Evolutionary conservation across 768 basidiomycete genomes (phyloP), one percentile per base, ranked within the genome.

Genomic region (Tulasnella calospora): DNA sequence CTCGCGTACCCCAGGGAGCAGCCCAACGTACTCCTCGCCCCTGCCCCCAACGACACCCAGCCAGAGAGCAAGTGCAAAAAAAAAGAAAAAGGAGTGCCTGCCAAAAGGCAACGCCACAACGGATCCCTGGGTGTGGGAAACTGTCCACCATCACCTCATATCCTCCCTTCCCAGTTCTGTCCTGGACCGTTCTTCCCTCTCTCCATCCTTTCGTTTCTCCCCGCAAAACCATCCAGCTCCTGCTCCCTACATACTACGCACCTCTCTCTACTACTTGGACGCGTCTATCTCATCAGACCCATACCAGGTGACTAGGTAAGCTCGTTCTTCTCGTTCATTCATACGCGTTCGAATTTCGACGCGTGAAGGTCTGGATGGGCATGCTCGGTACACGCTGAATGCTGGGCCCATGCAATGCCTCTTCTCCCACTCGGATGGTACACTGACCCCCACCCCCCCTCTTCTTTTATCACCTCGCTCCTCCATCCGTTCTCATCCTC

Each of bases 401-500:
- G 47, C 47, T 51, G 47, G 47, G 47, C 33, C 61, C 61, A 67
- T 67, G 61, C 61, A 67, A 67, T 33, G 55, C 61, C 61, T 67
- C 33, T 13, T 13, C 61, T 67, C 55, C 55, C 61, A 67, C 61
- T 67, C 61, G 61, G 61, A 67, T 17, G 61, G 61, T 27, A 33
- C 27, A 30, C 61, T 67, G 61, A 67, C 61, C 61, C 61, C 61
- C 61, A 67, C 61, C 61, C 61, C 61, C 61, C 33, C 30, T 67
- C 33, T 67, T 67, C 47, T 51, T 67, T 67, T 67, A 67, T 67
- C 61, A 67, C 61, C 61, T 67, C 61, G 61, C 61, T 67, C 61
- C 61, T 51, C 21, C 47, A 2, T 67, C 8, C 61, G 21, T 67
- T 67, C 61, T 30, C 61, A 67, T 67, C 61, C 61, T 13, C 27